Percentiles rank a stretch among this genome's conserved stretches.
Conservation (phyloP, 345 rosid species). For the Moringa oleifera region DNA sequence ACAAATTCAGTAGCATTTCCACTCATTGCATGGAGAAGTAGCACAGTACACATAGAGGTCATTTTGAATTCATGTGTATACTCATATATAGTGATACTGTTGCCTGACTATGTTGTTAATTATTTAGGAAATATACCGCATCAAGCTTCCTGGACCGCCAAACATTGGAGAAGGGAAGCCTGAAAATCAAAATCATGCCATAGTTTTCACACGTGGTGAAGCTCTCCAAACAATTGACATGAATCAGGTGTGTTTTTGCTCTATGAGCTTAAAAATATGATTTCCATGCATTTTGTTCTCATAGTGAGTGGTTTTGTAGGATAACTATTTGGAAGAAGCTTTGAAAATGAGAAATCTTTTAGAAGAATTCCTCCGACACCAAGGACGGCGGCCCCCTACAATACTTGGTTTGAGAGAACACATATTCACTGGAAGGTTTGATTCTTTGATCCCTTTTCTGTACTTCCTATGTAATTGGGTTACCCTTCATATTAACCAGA, state of each 20-base stretch:
- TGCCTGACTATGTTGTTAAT: conserved; percentile 2
- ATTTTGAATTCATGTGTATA: not conserved
- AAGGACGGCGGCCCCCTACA: conserved; percentile 72
- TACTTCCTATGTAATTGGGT: too few relatives aligned
- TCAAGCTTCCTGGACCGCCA: conserved; percentile 93
- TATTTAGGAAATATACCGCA: conserved; percentile 75
- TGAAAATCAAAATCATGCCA: conserved; percentile 93
- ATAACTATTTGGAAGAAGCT: conserved; percentile 90
- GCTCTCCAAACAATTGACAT: conserved; percentile 95
- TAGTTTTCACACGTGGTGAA: conserved; percentile 92
- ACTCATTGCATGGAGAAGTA: not conserved
- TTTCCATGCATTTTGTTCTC: conserved; percentile 15
- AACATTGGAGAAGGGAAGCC: conserved; percentile 98
- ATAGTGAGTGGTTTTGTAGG: conserved; percentile 41
- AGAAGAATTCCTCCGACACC: conserved; percentile 74
- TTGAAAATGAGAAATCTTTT: conserved; percentile 95
- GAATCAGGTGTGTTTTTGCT: conserved; percentile 68
- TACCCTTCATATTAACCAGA: too few relatives aligned
- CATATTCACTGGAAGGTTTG: conserved; percentile 93
- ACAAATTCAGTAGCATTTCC: not conserved
- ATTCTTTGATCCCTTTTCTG: not conserved
- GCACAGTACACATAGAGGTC: not conserved
- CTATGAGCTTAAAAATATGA: conserved; percentile 7
- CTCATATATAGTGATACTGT: not conserved
- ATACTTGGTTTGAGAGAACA: conserved; percentile 92